Percentiles rank a stretch among this genome's conserved stretches.
Conservation (phyloP, 148 eudicot genomes). For the Chenopodium suecicum region DNA sequence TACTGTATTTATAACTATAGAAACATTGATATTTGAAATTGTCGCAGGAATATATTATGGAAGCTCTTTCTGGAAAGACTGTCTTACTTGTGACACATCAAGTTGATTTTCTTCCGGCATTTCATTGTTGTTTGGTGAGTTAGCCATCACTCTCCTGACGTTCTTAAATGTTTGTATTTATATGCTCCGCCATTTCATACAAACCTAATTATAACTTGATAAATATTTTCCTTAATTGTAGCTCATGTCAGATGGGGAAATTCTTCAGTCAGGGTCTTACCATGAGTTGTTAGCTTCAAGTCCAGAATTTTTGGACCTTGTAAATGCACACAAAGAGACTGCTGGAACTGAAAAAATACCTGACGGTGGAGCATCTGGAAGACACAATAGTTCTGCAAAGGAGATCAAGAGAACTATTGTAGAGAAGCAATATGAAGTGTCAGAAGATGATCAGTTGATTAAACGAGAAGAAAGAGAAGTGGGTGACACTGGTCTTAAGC, state of each 20-base stretch:
- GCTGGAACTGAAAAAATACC: conserved; percentile 62
- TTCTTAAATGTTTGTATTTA: neutral
- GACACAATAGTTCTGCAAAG: conserved; percentile 27
- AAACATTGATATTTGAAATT: conserved; percentile 2
- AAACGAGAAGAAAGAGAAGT: conserved; percentile 80
- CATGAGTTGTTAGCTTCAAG: conserved; percentile 57
- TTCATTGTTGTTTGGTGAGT: conserved; percentile 78
- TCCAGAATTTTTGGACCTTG: conserved; percentile 67
- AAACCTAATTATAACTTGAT: neutral
- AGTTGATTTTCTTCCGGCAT: conserved; percentile 95
- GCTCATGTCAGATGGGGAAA: conserved; percentile 88
- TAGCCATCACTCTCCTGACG: neutral
- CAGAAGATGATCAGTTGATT: conserved; percentile 61
- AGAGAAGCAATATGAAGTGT: conserved; percentile 33
- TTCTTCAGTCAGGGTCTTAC: conserved; percentile 62
- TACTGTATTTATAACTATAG: neutral
- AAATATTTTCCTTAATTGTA: conserved; percentile 27
- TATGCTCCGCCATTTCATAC: neutral
- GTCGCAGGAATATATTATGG: conserved; percentile 84
- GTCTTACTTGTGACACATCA: conserved; percentile 93
- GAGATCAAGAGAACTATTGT: conserved; percentile 41
- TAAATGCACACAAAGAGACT: conserved; percentile 88
- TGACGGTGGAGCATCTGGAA: conserved; percentile 36
- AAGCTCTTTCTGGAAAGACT: conserved; percentile 73
- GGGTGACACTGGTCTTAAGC: conserved; percentile 77